Evolutionary conservation across 2,329 filamentous ascomycete species (phyloP).

Genomic region (Plenodomus biglobosus): DNA sequence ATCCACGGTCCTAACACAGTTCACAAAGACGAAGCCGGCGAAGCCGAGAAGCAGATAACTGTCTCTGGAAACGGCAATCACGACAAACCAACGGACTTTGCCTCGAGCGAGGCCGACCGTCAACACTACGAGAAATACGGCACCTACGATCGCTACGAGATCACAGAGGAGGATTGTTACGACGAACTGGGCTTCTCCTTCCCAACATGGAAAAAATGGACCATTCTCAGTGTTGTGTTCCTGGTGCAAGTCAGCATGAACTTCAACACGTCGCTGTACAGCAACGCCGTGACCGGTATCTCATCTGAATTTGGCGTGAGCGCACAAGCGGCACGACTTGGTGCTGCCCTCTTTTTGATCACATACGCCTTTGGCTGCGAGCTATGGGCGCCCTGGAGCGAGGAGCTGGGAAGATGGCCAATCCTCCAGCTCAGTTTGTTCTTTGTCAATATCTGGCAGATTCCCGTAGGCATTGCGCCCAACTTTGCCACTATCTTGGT

Average conservation of each 20-base stretch:
- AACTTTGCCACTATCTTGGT: slow-evolving; percentile 73
- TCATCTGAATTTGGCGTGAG: slow-evolving; percentile 68
- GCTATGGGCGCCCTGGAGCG: slow-evolving; percentile 84
- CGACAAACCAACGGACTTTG: slow-evolving; percentile 18
- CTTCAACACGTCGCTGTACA: slow-evolving; percentile 60
- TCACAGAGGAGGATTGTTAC: slow-evolving; percentile 55
- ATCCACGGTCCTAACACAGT: slow-evolving; percentile 22
- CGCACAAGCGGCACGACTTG: slow-evolving; percentile 67
- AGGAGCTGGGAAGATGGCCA: slow-evolving; percentile 77
- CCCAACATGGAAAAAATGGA: slow-evolving; percentile 57
- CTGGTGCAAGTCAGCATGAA: slow-evolving; percentile 60
- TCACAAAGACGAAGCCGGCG: slow-evolving; percentile 13
- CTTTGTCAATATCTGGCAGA: slow-evolving; percentile 75
- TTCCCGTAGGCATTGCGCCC: slow-evolving; percentile 65
- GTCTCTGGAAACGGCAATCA: slow-evolving; percentile 20
- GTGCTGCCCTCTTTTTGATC: slow-evolving; percentile 77
- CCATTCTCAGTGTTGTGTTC: slow-evolving; percentile 55
- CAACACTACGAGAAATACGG: slow-evolving; percentile 37
- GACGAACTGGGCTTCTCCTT: slow-evolving; percentile 54
- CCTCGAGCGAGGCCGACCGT: slow-evolving; percentile 25
- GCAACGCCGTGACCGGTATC: slow-evolving; percentile 55
- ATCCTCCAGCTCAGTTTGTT: slow-evolving; percentile 72
- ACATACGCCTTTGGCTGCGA: slow-evolving; percentile 85
- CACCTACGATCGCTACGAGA: slow-evolving; percentile 50
- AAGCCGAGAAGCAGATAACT: slow-evolving; percentile 29